phyloP scores from a whole-genome alignment of 495 filamentous ascomycete genomes.

The Annulohypoxylon maeteangense region DNA sequence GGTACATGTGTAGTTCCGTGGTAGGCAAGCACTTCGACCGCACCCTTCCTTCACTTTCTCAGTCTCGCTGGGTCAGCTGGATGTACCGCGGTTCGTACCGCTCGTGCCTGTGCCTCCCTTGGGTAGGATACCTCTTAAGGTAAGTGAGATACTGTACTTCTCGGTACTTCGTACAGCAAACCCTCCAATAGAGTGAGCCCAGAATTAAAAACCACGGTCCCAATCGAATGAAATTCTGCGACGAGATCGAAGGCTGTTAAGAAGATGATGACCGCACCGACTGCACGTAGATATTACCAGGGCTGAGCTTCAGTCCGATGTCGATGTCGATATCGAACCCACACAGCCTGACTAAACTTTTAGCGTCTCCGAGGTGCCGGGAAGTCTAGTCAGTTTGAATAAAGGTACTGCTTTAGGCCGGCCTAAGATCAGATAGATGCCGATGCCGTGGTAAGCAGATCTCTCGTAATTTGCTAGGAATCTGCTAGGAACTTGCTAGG shows the following conservation, averaged over 20 bases:
- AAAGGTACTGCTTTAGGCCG: constrained; percentile 4
- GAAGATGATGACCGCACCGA: background rate
- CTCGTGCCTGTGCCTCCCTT: background rate
- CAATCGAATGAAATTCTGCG: constrained; percentile 3
- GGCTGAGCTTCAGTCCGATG: background rate
- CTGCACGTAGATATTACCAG: background rate
- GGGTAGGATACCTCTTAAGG: background rate
- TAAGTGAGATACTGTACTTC: background rate
- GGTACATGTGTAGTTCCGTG: constrained; percentile 37
- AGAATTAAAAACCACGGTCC: background rate
- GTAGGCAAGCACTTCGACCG: constrained; percentile 24
- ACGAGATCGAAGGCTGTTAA: background rate
- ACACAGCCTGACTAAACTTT: constrained; percentile 20
- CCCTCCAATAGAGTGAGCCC: background rate
- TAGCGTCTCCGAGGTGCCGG: constrained; percentile 32
- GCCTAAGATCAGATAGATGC: constrained; percentile 8
- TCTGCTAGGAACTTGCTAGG: background rate
- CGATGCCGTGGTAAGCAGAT: constrained; percentile 8
- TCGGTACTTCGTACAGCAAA: background rate
- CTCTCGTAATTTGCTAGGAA: constrained; percentile 4
- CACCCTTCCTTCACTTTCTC: constrained; percentile 4
- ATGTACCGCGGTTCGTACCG: constrained; percentile 23
- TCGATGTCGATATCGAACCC: constrained; percentile 11
- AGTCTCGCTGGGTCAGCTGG: background rate
- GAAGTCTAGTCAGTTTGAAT: constrained; percentile 17